Evolutionary conservation across 2,329 filamentous ascomycete genomes (phyloP).

Genomic region (Hymenoscyphus occultus): DNA sequence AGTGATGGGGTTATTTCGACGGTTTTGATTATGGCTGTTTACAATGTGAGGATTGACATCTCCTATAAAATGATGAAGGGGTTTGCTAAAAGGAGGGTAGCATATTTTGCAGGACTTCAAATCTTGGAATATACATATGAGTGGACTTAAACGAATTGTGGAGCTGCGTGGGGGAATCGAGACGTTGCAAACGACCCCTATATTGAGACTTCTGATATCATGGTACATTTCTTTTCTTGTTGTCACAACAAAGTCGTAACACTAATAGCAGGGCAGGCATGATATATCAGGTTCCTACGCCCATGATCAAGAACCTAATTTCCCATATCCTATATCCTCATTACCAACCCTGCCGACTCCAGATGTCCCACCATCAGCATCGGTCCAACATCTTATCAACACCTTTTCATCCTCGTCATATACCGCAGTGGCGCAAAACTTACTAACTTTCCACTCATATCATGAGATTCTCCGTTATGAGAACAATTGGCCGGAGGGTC

Average conservation of each 20-base stretch:
- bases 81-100: not conserved
- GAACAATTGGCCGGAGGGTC: not conserved
- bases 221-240: not conserved
- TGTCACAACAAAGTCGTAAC: not conserved
- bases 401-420: not conserved
- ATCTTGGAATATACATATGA: not conserved
- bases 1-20: not conserved
- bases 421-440: not conserved
- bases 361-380: not conserved
- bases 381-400: not conserved
- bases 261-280: not conserved
- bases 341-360: not conserved
- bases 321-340: not conserved
- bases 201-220: not conserved
- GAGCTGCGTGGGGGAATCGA: not conserved
- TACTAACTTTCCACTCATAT: not conserved
- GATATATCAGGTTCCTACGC: not conserved
- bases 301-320: not conserved
- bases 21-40: not conserved
- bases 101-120: not conserved
- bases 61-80: not conserved
- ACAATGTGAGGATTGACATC: not conserved
- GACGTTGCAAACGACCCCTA: not conserved
- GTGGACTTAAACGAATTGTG: not conserved
- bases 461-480: not conserved